Percentiles rank a stretch among this genome's conserved stretches.
Conservation (phyloP, 306 rosid genomes). For the Datisca glomerata region DNA sequence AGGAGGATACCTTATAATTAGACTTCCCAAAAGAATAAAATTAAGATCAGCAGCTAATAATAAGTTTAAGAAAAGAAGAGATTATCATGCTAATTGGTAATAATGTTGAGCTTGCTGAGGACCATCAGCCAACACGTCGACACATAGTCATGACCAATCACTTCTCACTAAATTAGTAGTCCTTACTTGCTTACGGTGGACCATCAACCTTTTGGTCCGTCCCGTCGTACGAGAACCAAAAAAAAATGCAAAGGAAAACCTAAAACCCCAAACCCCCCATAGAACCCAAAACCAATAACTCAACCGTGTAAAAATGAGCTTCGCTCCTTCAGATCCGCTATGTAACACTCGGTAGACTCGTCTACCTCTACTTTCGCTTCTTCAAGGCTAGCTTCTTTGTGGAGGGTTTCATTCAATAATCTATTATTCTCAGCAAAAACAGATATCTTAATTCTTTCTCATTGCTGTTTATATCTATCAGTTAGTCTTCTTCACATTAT, state of each 20-base stretch:
- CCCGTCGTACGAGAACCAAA: not conserved
- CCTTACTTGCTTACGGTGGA: slow-evolving; percentile 14
- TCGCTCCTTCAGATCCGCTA: slow-evolving; percentile 1
- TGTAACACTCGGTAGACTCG: not conserved
- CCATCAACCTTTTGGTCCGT: not conserved
- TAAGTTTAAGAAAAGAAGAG: no score
- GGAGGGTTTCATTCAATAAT: not conserved
- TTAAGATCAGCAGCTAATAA: no score
- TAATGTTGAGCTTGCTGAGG: not conserved
- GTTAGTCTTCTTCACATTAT: no score
- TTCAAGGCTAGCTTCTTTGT: slow-evolving; percentile 3
- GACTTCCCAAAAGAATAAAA: no score
- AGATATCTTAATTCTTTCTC: not conserved
- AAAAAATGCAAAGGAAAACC: slow-evolving; percentile 1
- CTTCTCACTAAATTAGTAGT: not conserved
- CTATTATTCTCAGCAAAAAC: not conserved
- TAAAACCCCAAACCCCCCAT: slow-evolving; percentile 11
- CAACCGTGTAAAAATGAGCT: slow-evolving; percentile 1
- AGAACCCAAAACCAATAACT: not conserved
- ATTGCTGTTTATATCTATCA: not conserved
- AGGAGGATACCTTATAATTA: no score
- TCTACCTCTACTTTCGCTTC: no score
- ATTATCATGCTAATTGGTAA: no score
- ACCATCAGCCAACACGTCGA: not conserved
- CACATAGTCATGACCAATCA: no score